Base-by-base conservation (phyloP, 1,284 basidiomycete genomes). In the Cryptococcus sp. region DNA sequence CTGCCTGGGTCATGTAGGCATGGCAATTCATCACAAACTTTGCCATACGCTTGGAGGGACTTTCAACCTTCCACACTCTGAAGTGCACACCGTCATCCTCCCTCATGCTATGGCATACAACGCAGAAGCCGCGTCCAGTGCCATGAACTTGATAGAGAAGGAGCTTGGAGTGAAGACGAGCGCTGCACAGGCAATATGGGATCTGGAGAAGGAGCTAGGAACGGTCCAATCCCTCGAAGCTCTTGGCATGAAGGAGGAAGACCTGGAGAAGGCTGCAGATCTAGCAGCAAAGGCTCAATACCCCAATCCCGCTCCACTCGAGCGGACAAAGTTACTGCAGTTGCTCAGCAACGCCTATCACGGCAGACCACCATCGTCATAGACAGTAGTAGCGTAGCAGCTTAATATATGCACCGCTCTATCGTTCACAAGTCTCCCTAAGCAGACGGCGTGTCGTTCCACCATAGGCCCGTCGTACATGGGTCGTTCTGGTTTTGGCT, bases 151-250 rank as follows among this genome's bases (percentile, higher is more conserved):
- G 42, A 45, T 45, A 19, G n/a, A 22, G 22, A n/a, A 45, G n/a
- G 42, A n/a, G 42, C 42, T 45, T 8, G 42, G 42, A 45, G 22
- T 22, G n/a, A 3, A 45, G 42, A 22, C 22, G 7, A 45, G 42
- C 42, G 42, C 42, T n/a, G 42, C 42, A 22, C n/a, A 22, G 42
- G 42, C 42, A 5, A n/a, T 45, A 8, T 45, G 42, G 42, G 42
- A 45, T 45, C 42, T 45, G 42, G 42, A 45, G 42, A 45, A 45
- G 11, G 42, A 45, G 42, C 42, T 45, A n/a, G 42, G 42, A n/a
- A 45, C 42, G 11, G 42, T 45, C n/a, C 42, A 45, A 15, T 45
- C 42, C 6, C 42, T 45, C 11, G n/a, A 45, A 22, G 42, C n/a
- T 3, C 42, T 45, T 45, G 42, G 42, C 7, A n/a, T 45, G 42